Evolutionary conservation across 1,139 yeast species (phyloP).

Genomic region (Taphrina pruni): DNA sequence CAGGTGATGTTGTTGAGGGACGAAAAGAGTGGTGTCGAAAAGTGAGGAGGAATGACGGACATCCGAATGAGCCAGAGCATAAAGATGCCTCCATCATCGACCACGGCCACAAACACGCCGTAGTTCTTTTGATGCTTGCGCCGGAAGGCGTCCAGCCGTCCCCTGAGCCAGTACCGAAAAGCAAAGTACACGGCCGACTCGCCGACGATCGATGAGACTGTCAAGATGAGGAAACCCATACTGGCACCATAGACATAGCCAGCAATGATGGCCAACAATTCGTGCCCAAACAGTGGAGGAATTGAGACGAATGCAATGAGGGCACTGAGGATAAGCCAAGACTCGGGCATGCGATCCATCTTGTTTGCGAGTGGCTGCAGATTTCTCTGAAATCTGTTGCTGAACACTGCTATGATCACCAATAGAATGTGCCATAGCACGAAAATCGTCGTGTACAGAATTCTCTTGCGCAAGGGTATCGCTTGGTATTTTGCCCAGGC

Average conservation of each 20-base stretch:
- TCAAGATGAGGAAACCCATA: slow-evolving; percentile 35
- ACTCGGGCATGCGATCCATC: slow-evolving; percentile 27
- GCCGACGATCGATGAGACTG: slow-evolving; percentile 36
- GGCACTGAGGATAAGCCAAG: slow-evolving; percentile 30
- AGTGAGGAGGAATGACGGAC: slow-evolving; percentile 42
- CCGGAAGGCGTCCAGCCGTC: slow-evolving; percentile 35
- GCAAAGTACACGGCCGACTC: slow-evolving; percentile 40
- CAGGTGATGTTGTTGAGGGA: slow-evolving; percentile 36
- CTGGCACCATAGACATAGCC: slow-evolving; percentile 39
- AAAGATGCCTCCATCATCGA: slow-evolving; percentile 41
- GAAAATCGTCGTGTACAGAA: slow-evolving; percentile 18
- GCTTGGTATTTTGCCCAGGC: slow-evolving; percentile 9
- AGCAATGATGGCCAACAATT: slow-evolving; percentile 39
- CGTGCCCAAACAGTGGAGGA: slow-evolving; percentile 43
- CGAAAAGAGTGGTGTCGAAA: slow-evolving; percentile 41
- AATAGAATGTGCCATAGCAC: slow-evolving; percentile 17
- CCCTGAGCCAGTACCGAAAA: slow-evolving; percentile 39
- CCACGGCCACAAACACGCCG: slow-evolving; percentile 41
- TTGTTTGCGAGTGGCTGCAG: slow-evolving; percentile 33
- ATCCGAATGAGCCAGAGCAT: slow-evolving; percentile 42
- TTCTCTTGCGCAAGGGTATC: slow-evolving; percentile 17
- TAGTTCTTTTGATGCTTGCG: slow-evolving; percentile 32
- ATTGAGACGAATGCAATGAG: slow-evolving; percentile 40
- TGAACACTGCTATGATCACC: slow-evolving; percentile 10
- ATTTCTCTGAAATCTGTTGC: slow-evolving; percentile 21